Base-by-base conservation (phyloP, 225 moss, liverwort and hornwort species). In the Pseudisothecium myosuroides region DNA sequence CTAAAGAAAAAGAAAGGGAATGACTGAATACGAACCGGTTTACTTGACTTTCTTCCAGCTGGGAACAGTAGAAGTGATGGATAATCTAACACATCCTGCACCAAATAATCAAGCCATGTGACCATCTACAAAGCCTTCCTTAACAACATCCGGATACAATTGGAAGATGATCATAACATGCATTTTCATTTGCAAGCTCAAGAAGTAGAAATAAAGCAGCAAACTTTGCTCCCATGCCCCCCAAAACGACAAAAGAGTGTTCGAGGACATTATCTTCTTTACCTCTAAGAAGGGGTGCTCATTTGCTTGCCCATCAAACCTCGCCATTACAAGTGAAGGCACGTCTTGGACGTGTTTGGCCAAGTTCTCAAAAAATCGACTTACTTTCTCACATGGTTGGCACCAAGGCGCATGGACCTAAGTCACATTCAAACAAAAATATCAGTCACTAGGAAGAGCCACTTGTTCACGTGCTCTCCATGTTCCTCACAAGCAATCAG, bases 321-420 rank as follows among this genome's bases (percentile, higher is more conserved):
- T 97, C 55, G 93, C 97, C 89, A 99, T 88, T 34, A 95, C 89
- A 74, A 97, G 89, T 31, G 96, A 95, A 43, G 95, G 84, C 72
- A 93, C 90, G n/a, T 86, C 89, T 92, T 92, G 94, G 89, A 96
- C 94, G 81, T 92, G 91, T 75, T 87, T 95, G 63, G 97, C 95
- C 87, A 99, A 86, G 82, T 95, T 99, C 87, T 94, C 91, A 88
- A 99, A 96, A 49, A 83, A 88, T 86, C 94, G 94, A 87, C 89
- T 89, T 81, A 96, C 92, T 68, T 96, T 89, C 21, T 95, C 96
- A 94, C 99, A 99, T 56, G 93, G 68, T 43, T 80, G 79, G 90
- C 99, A 99, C 92, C 97, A 95, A 41, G 95, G 94, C 21, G 96
- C 93, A 91, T 95, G 90, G 58, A 99, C 93, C 96, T 97, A 90